Base-by-base conservation (phyloP, 306 rosid species). In the Sicyos edulis region DNA sequence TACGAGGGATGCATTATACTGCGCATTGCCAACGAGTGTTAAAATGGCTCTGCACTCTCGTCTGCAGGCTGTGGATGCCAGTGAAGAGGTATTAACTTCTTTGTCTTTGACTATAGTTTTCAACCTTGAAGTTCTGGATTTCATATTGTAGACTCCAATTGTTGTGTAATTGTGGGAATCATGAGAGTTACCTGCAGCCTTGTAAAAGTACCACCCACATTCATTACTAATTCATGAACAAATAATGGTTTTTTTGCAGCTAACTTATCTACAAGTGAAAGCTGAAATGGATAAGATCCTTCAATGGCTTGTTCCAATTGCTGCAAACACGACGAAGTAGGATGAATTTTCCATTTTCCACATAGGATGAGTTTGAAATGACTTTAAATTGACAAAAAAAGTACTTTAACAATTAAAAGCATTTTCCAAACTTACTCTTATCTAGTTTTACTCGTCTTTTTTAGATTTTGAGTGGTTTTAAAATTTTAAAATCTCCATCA, bases 241-340 rank as follows among this genome's bases (percentile, higher is more conserved):
- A 49, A 5, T 7, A 26, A 64, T 3, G 51, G 59, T 24, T 40
- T 4, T 78, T 78, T 71, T 84, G 86, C 79, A 95, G 99, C 81
- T 76, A 63, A 73, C 86, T 55, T 68, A 82, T 44, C 53, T 93
- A 60, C 82, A 77, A 56, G 81, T 87, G 67, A 89, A 84, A 77
- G 88, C 88, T 13, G 92, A 89, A 82, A 83, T 91, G 88, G 92
- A 91, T 14, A 89, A 86, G 76, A 87, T 78, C 61, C 89, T 95
- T 45, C 78, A 77, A 49, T 95, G 97, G 97, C 91, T 95, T 73
- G 83, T 83, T 75, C 97, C 97, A 16, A 68, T 88, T 53, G 92
- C 99, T 52, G 79, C 89, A 56, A 89, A 87, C 78, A 95, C 99
- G 9, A 82, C 70, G 78, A 93, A 26, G 98, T 93, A 82, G 57